Conservation (phyloP, 495 filamentous ascomycete species). For the Talaromyces trachyspermus region DNA sequence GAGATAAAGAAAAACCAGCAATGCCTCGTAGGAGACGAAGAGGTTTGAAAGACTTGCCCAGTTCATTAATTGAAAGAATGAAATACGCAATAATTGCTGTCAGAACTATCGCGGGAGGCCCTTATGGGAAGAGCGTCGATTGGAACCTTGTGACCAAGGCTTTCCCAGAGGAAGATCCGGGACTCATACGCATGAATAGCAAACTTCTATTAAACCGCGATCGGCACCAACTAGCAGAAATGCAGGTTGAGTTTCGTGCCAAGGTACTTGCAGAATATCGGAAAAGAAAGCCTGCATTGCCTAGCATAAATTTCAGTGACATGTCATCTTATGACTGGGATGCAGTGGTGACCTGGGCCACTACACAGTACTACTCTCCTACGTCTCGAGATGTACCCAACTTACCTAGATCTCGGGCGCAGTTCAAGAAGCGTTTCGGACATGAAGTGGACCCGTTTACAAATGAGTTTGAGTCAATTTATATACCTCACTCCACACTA, state of each 20-base stretch:
- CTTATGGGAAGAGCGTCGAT: conserved; percentile 55
- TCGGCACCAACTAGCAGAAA: conserved; percentile 53
- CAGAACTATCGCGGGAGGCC: conserved; percentile 64
- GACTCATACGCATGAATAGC: conserved; percentile 55
- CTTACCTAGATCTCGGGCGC: conserved; percentile 43
- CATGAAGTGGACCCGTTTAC: conserved; percentile 34
- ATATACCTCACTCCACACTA: conserved; percentile 24
- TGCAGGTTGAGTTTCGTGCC: conserved; percentile 72
- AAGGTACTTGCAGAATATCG: conserved; percentile 71
- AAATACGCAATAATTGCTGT: conserved; percentile 68
- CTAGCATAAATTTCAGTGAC: conserved; percentile 63
- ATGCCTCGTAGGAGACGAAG: conserved; percentile 21
- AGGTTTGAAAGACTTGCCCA: conserved; percentile 14
- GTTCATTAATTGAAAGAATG: conserved; percentile 30
- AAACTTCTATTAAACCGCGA: conserved; percentile 48
- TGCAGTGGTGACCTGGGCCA: conserved; percentile 65
- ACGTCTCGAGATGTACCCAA: conserved; percentile 32
- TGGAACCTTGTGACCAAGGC: conserved; percentile 63
- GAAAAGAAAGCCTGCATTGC: conserved; percentile 47
- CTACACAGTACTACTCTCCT: conserved; percentile 38
- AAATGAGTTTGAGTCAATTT: conserved; percentile 31
- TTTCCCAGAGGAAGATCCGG: conserved; percentile 54
- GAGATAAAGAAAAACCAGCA: not conserved
- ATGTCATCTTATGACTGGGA: conserved; percentile 72
- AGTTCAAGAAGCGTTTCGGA: conserved; percentile 43